phyloP scores from a whole-genome alignment of 148 eudicot species.

The Bassia scoparia region DNA sequence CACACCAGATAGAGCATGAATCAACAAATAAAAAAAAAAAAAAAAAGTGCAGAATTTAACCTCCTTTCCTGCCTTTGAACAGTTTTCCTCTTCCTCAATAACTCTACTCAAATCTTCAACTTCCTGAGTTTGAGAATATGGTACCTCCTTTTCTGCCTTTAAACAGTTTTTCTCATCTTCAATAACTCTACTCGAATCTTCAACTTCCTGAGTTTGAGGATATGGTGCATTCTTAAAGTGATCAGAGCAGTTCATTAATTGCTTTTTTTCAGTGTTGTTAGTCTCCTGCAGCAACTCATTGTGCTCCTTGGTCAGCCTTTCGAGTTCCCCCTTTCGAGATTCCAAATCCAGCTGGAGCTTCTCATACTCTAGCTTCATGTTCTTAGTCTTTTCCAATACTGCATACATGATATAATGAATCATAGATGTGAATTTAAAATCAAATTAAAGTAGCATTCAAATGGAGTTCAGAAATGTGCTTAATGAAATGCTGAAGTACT shows the following conservation, averaged over 20 bases:
- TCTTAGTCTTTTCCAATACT: slow-evolving; percentile 17
- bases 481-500: not conserved
- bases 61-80: slow-evolving; percentile 8
- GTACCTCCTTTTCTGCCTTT: slow-evolving; percentile 10
- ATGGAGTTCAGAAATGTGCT: not conserved
- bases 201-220: not conserved
- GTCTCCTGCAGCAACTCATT: slow-evolving; percentile 7
- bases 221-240: not conserved
- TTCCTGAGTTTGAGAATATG: not conserved
- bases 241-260: slow-evolving; percentile 6
- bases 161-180: slow-evolving; percentile 7
- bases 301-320: slow-evolving; percentile 15
- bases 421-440: not conserved
- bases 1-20: not conserved
- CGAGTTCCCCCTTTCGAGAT: slow-evolving; percentile 15
- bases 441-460: not conserved
- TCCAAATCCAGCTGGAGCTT: slow-evolving; percentile 19
- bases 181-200: not conserved
- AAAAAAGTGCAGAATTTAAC: not conserved
- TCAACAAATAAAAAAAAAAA: not conserved
- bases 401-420: not conserved
- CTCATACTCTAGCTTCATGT: slow-evolving; percentile 24
- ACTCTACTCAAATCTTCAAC: not conserved
- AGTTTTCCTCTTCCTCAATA: not conserved
- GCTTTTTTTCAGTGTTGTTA: not conserved